These are phyloP conservation scores for Calophaca sinica DNA, from an alignment of 306 rosid genomes.

Conservation along the genomic window DNA sequence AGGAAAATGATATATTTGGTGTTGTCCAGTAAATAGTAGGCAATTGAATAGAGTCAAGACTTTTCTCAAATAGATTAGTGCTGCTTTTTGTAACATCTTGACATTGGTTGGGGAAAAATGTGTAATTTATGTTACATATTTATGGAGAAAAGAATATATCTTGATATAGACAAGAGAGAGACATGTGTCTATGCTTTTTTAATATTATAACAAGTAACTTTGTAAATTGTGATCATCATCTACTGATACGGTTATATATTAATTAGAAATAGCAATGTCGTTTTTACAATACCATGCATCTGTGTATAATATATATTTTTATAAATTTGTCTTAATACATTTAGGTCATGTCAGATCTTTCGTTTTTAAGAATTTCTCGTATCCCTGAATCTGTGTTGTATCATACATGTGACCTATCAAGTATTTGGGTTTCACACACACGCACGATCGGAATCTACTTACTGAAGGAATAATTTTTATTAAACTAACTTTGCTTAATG, in stretches of 20 bases:
- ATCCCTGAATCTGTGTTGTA: not conserved
- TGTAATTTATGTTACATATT: no score
- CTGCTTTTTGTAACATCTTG: no score
- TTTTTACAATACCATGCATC: not conserved
- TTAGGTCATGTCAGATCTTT: not conserved
- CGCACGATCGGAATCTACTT: not conserved
- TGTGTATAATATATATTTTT: not conserved
- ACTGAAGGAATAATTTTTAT: not conserved
- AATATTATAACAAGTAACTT: no score
- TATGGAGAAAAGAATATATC: no score
- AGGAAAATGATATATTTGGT: no score
- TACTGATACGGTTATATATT: not conserved
- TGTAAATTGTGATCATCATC: not conserved
- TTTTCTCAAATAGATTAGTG: no score
- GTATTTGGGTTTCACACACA: not conserved
- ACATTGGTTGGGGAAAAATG: no score
- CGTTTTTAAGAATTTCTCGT: not conserved
- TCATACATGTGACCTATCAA: not conserved
- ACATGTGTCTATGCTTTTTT: no score
- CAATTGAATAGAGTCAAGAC: no score
- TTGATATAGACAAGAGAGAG: no score
- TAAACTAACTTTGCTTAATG: constrained; percentile 3
- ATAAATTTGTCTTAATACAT: not conserved
- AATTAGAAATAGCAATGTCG: not conserved
- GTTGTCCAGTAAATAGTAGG: no score